Evolutionary conservation across 495 filamentous ascomycete genomes (phyloP), one percentile per base, ranked within the genome.

Genomic region (Xylaria cubensis): DNA sequence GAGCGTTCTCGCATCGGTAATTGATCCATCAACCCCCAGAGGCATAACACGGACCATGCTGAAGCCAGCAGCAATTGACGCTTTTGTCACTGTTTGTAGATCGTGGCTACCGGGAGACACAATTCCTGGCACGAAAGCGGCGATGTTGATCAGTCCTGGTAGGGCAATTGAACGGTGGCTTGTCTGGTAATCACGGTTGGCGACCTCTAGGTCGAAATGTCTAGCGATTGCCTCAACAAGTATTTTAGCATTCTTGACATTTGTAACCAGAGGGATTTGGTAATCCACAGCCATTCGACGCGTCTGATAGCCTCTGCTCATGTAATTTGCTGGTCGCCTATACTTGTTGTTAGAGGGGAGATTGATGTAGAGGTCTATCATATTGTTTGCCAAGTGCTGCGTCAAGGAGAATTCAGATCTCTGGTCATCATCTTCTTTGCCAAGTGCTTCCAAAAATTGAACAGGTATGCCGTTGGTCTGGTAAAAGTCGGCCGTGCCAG

Each of bases 231-330:
- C 96, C 81, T 99, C 96, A 74, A 99, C 92, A 56, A 99, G 81
- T 67, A 99, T 92, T 86, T 99, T 99, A 51, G 96, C 96, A 76
- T 98, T 99, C 88, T 99, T 99, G 77, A 99, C 96, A 77, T 99
- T 99, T 61, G 96, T 99, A 39, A 99, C 94, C 74, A 99, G 83
- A 50, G 96, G 96, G 51, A 95, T 97, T 81, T 98, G 95, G 82
- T 98, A 99, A 82, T 99, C 96, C 26, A 99, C 96, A 36, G 96
- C 96, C 96, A 99, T 97, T 75, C 96, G 91, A 78, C 96, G 89
- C 42, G 96, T 98, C 73, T 90, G 90, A 81, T 99, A 99, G 66
- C 96, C 96, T 82, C 93, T 95, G 80, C 94, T 97, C 92, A 99
- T 95, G 84, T 99, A 98, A 84, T 93, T 98, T 68, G 96, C 96